These are phyloP conservation scores for Astrothelium subdiscretum DNA, from an alignment of 495 filamentous ascomycete genomes.

Conservation along the genomic window DNA sequence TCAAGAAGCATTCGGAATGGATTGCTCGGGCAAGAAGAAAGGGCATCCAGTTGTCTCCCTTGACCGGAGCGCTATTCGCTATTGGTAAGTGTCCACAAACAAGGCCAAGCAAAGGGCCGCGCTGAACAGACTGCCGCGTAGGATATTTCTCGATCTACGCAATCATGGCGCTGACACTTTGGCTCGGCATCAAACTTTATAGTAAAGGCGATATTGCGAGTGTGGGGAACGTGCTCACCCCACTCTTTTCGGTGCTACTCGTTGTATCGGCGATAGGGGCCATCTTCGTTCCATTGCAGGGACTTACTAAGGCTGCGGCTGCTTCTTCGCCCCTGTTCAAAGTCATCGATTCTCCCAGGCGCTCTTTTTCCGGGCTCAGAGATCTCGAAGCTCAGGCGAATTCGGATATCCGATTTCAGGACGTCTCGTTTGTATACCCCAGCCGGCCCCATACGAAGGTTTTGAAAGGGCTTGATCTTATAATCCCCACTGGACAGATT, in stretches of 20 bases:
- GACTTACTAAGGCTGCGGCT: slow-evolving; percentile 27
- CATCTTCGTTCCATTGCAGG: slow-evolving; percentile 15
- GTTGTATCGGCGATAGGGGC: slow-evolving; percentile 15
- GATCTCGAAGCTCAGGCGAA: slow-evolving; percentile 15
- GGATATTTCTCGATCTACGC: slow-evolving; percentile 20
- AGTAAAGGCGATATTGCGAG: slow-evolving; percentile 16
- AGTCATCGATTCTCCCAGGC: slow-evolving; percentile 23
- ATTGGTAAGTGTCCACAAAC: neutral
- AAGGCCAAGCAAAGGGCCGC: neutral
- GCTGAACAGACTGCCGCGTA: slow-evolving; percentile 4
- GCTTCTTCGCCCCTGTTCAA: slow-evolving; percentile 29
- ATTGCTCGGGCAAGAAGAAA: neutral
- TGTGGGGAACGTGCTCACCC: slow-evolving; percentile 17
- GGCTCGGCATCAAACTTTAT: slow-evolving; percentile 21
- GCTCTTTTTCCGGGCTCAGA: slow-evolving; percentile 6
- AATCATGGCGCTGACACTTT: slow-evolving; percentile 18
- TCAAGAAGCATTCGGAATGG: neutral
- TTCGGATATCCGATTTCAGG: slow-evolving; percentile 10
- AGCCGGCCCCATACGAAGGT: slow-evolving; percentile 14
- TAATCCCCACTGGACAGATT: slow-evolving; percentile 18
- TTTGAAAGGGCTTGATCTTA: slow-evolving; percentile 14
- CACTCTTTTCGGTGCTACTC: slow-evolving; percentile 18
- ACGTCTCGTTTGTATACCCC: slow-evolving; percentile 23
- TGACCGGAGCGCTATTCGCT: neutral
- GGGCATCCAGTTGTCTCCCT: neutral